A percentile compares a stretch with the other conserved stretches of the same genome.
phyloP scores from a whole-genome alignment of 2,329 filamentous ascomycete species.

The Parascedosporium putredinis region DNA sequence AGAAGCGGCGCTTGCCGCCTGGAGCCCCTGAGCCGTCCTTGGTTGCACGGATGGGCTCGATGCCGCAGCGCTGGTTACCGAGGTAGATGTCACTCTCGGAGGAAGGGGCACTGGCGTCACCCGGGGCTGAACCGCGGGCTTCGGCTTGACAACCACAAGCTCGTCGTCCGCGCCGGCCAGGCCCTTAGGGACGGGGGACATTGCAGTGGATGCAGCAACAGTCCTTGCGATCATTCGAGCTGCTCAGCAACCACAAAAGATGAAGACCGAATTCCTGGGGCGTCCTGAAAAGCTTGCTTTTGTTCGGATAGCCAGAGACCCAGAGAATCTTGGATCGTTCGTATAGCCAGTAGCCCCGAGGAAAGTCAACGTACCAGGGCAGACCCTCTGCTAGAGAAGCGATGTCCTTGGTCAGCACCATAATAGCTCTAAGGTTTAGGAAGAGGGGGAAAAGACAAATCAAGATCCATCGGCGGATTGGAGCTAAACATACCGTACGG shows the following conservation, averaged over 20 bases:
- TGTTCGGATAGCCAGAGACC: constrained; percentile 38
- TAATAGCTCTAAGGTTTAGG: too few relatives aligned
- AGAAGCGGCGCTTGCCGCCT: too few relatives aligned
- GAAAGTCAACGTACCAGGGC: constrained; percentile 34
- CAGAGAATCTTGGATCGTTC: constrained; percentile 38
- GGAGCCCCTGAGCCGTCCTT: neutral
- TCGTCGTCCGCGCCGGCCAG: constrained; percentile 17
- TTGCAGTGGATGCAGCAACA: constrained; percentile 43
- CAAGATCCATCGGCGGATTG: constrained; percentile 10
- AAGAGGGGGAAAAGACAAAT: too few relatives aligned
- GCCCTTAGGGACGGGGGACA: constrained; percentile 17
- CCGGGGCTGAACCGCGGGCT: neutral
- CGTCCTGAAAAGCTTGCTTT: constrained; percentile 38
- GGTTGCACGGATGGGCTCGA: neutral
- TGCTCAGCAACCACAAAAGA: constrained; percentile 39
- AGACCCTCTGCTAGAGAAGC: too few relatives aligned
- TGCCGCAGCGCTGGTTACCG: constrained; percentile 4
- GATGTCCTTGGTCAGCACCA: too few relatives aligned
- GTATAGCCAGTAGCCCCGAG: constrained; percentile 35
- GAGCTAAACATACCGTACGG: constrained; percentile 26
- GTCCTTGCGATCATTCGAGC: constrained; percentile 34
- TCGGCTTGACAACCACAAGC: neutral
- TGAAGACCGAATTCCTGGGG: constrained; percentile 44
- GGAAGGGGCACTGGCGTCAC: neutral
- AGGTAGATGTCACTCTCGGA: neutral